These are phyloP conservation scores for Penicillium tannophilum DNA, from an alignment of 495 filamentous ascomycete genomes.

Conservation along the genomic window DNA sequence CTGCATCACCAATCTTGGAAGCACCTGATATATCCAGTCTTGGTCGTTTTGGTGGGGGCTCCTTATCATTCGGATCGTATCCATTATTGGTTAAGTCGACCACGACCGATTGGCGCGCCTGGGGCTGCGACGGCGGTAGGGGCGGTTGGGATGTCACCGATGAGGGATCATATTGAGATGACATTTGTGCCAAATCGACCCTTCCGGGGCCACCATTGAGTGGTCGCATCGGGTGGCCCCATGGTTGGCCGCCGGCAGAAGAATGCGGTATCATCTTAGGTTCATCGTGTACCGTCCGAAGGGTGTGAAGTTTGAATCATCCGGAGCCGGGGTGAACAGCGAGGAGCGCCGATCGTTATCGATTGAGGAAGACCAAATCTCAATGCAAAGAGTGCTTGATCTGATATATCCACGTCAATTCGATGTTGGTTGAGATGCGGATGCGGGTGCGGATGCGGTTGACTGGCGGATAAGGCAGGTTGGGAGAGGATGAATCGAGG, in stretches of 20 bases:
- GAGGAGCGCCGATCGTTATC: not conserved
- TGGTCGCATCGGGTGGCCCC: slow-evolving; percentile 42
- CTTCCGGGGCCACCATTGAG: slow-evolving; percentile 40
- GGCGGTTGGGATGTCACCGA: slow-evolving; percentile 30
- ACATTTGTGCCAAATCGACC: slow-evolving; percentile 30
- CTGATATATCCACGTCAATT: not conserved
- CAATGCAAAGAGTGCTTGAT: not conserved
- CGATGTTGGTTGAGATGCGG: not conserved
- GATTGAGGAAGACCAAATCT: not conserved
- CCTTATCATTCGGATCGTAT: slow-evolving; percentile 38
- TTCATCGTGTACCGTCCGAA: slow-evolving; percentile 41
- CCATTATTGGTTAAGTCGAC: slow-evolving; percentile 42
- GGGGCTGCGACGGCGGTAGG: slow-evolving; percentile 5
- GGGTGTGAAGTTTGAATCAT: slow-evolving; percentile 19
- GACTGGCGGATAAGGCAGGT: not conserved
- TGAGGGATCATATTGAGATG: slow-evolving; percentile 30
- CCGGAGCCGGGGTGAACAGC: not conserved
- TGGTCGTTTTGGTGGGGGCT: slow-evolving; percentile 44
- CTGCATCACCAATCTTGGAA: slow-evolving; percentile 26
- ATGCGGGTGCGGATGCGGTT: not conserved
- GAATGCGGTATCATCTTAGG: slow-evolving; percentile 52
- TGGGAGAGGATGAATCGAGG: not conserved
- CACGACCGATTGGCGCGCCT: slow-evolving; percentile 35
- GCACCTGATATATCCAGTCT: slow-evolving; percentile 37
- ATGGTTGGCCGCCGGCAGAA: slow-evolving; percentile 48